Percentiles rank a stretch among this genome's conserved stretches.
Evolutionary conservation across 106 monocot species (phyloP).

Genomic region (Xerophyta viscosa): DNA sequence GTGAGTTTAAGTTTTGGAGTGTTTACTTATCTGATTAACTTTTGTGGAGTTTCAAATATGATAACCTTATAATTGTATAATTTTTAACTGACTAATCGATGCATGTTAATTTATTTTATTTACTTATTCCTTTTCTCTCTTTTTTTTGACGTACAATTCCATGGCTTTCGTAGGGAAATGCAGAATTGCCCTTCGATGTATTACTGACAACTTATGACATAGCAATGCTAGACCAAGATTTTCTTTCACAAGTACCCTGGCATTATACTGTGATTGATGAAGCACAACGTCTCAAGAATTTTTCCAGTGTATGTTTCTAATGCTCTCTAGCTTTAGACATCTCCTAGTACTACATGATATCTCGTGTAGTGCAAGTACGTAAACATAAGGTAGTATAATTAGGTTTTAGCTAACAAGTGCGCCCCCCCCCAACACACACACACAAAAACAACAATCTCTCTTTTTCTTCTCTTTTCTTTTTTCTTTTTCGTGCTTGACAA

Average conservation of each 20-base stretch:
- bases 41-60: neutral
- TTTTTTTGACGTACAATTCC: neutral
- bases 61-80: neutral
- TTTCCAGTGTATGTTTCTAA: conserved; percentile 59
- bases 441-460: too few relatives aligned
- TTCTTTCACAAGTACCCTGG: conserved; percentile 96
- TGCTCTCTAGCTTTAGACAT: neutral
- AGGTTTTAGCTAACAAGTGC: too few relatives aligned
- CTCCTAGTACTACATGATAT: too few relatives aligned
- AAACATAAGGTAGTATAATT: too few relatives aligned
- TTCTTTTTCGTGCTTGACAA: too few relatives aligned
- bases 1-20: conserved; percentile 14
- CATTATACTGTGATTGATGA: conserved; percentile 87
- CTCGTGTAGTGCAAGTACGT: too few relatives aligned
- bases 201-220: conserved; percentile 91
- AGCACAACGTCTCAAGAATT: conserved; percentile 93
- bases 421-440: too few relatives aligned
- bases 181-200: conserved; percentile 71
- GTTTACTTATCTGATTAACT: neutral
- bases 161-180: conserved; percentile 13
- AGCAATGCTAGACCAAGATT: conserved; percentile 74
- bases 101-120: neutral
- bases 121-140: neutral
- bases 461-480: too few relatives aligned
- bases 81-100: too few relatives aligned